Percentiles rank a stretch among this genome's conserved stretches.
phyloP scores from a whole-genome alignment of 2,329 filamentous ascomycete species.

The Bipolaris bicolor region DNA sequence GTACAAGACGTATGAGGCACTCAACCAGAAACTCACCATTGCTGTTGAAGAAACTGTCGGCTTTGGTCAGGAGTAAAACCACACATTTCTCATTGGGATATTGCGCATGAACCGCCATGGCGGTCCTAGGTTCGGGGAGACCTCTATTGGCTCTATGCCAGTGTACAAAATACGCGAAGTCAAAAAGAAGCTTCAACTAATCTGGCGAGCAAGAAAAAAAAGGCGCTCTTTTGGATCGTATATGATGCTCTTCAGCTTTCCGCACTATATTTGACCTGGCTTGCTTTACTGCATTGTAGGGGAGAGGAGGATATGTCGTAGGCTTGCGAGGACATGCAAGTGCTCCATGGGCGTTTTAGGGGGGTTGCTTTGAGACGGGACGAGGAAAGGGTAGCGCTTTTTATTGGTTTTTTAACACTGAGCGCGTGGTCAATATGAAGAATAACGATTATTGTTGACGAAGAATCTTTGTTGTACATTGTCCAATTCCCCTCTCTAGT shows the following conservation, averaged over 20 bases:
- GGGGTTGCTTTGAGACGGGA: neutral
- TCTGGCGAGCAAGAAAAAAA: constrained; percentile 4
- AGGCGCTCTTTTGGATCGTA: constrained; percentile 12
- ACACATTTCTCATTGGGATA: neutral
- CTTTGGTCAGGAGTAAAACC: constrained; percentile 85
- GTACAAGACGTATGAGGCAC: constrained; percentile 85
- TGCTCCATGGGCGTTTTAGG: constrained; percentile 10
- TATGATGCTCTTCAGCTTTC: constrained; percentile 11
- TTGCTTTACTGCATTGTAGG: constrained; percentile 12
- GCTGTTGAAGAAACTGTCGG: constrained; percentile 99
- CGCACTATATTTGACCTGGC: constrained; percentile 10
- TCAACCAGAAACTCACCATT: constrained; percentile 91
- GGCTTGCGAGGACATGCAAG: constrained; percentile 14
- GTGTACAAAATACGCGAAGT: constrained; percentile 16
- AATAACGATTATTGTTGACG: neutral
- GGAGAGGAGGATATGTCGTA: constrained; percentile 10
- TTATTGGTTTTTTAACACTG: neutral
- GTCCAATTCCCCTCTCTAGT: neutral
- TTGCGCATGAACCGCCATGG: neutral
- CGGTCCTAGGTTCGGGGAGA: neutral
- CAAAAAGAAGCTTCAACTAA: constrained; percentile 5
- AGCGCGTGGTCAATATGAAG: constrained; percentile 8
- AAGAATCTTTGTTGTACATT: neutral
- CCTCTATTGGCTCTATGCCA: constrained; percentile 13
- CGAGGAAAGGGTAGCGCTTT: constrained; percentile 16